Conservation (phyloP, 192 early-diverging fungal genomes). For the Spizellomyces sp. region DNA sequence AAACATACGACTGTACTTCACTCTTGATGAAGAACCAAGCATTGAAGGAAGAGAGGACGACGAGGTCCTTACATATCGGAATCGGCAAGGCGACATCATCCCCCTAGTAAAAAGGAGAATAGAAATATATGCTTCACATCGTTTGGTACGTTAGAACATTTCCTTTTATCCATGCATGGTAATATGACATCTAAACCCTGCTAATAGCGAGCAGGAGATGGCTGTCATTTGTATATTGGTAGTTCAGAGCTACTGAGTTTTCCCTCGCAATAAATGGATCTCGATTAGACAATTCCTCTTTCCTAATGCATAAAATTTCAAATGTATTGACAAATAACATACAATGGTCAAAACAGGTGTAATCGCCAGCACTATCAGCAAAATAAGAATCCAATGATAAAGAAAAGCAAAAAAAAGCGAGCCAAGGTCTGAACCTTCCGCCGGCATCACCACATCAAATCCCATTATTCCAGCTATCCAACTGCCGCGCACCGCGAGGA, state of each 20-base stretch:
- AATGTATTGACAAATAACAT: too few relatives aligned
- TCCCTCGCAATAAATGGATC: too few relatives aligned
- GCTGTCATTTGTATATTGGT: background rate
- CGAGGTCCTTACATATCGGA: background rate
- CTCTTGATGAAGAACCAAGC: background rate
- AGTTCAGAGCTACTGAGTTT: too few relatives aligned
- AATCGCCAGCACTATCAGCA: too few relatives aligned
- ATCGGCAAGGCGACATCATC: background rate
- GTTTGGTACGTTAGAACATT: background rate
- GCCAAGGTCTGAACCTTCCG: too few relatives aligned
- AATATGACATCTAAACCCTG: background rate
- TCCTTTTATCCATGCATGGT: background rate
- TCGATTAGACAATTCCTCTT: too few relatives aligned
- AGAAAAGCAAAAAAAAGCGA: too few relatives aligned
- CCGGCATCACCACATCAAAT: too few relatives aligned
- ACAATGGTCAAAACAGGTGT: too few relatives aligned
- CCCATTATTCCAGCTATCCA: too few relatives aligned
- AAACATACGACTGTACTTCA: slow-evolving; percentile 7
- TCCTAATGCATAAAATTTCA: too few relatives aligned
- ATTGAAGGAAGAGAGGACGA: background rate
- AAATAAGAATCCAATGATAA: too few relatives aligned
- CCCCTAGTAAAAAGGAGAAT: background rate
- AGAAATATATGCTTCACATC: slow-evolving; percentile 7
- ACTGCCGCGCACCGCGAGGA: slow-evolving; percentile 1
- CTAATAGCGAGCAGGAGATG: background rate